phyloP scores from a whole-genome alignment of 192 early-diverging fungal genomes.

The Anaeromyces robustus region DNA sequence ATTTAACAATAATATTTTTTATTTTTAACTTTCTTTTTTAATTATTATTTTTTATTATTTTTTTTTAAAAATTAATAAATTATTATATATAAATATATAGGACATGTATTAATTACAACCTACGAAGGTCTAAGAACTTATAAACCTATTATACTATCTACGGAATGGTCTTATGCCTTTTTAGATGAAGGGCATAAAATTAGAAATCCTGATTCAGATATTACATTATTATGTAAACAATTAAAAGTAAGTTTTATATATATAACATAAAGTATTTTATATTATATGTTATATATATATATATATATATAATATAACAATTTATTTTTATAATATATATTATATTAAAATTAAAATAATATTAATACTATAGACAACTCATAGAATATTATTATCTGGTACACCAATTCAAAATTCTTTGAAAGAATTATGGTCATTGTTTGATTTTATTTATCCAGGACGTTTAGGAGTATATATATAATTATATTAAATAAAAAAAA shows the following conservation, averaged over 20 bases:
- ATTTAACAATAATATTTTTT: too few species aligned
- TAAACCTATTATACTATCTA: conserved; percentile 40
- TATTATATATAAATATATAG: conserved; percentile 15
- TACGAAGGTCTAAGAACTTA: conserved; percentile 70
- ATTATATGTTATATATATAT: too few species aligned
- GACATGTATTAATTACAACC: conserved; percentile 77
- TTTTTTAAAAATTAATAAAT: too few species aligned
- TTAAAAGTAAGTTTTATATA: conserved; percentile 9
- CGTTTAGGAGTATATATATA: conserved; percentile 28
- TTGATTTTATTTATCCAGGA: conserved; percentile 67
- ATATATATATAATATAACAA: too few species aligned
- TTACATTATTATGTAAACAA: conserved; percentile 56
- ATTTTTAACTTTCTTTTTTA: too few species aligned
- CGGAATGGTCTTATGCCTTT: conserved; percentile 71
- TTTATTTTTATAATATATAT: too few species aligned
- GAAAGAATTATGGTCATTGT: conserved; percentile 65
- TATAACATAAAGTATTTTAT: too few species aligned
- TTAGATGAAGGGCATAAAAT: conserved; percentile 97
- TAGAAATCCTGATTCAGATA: conserved; percentile 81
- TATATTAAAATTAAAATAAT: background rate
- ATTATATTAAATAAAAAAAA: background rate
- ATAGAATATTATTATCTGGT: conserved; percentile 59
- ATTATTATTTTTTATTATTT: too few species aligned
- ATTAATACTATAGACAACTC: conserved; percentile 25
- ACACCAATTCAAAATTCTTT: conserved; percentile 72